Conservation (phyloP, 257 asterid species). For the Lantana camara region DNA sequence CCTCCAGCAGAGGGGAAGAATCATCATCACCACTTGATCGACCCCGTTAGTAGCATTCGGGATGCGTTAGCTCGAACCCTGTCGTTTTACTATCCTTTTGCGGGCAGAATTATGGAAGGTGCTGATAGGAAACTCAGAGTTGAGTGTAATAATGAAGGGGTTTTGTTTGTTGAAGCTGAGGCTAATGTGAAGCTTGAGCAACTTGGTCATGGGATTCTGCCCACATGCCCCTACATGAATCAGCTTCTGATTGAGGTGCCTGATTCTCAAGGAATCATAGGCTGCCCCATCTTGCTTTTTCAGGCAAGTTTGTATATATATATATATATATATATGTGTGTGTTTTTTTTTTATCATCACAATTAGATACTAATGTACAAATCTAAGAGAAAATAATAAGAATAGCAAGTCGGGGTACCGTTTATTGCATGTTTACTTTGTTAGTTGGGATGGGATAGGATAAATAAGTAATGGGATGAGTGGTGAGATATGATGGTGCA, state of each 20-base stretch:
- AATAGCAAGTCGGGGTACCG: no score
- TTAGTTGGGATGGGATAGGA: no score
- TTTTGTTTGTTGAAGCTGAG: constrained; percentile 23
- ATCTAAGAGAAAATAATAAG: no score
- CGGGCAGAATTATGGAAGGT: not conserved
- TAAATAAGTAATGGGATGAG: no score
- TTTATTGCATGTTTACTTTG: no score
- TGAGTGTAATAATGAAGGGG: constrained; percentile 20
- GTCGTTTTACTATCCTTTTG: not conserved
- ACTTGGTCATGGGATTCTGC: constrained; percentile 24
- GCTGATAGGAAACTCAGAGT: constrained; percentile 13
- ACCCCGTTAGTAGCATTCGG: not conserved
- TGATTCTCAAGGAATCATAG: not conserved
- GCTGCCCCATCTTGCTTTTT: not conserved
- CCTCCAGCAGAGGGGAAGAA: not conserved
- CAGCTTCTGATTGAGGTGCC: constrained; percentile 15
- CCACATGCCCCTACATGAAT: constrained; percentile 27
- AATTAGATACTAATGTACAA: no score
- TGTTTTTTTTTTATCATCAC: no score
- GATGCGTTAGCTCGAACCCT: not conserved
- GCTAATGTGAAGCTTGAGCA: constrained; percentile 6
- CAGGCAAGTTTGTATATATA: no score
- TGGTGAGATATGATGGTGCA: no score
- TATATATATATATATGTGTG: no score
- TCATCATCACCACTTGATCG: no score